These are phyloP conservation scores for Dispira parvispora DNA, from an alignment of 192 early-diverging fungal genomes.

Conservation along the genomic window DNA sequence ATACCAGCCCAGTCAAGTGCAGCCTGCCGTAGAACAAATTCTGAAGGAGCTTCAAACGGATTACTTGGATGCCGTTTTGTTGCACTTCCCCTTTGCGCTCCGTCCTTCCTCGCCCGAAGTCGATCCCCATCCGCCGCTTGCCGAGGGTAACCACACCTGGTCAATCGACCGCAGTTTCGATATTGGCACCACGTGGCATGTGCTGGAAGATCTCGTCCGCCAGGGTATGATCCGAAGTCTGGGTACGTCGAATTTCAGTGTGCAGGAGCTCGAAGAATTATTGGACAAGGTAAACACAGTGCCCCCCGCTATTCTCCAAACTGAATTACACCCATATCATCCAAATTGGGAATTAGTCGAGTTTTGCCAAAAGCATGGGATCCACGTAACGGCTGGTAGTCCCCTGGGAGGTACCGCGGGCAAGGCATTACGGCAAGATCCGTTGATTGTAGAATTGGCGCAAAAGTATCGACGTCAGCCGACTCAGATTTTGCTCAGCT, in stretches of 20 bases:
- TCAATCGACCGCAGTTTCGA: slow-evolving; percentile 36
- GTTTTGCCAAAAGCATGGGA: slow-evolving; percentile 48
- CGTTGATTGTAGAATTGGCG: slow-evolving; percentile 43
- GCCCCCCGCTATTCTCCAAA: slow-evolving; percentile 68
- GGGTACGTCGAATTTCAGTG: slow-evolving; percentile 73
- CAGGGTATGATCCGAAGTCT: slow-evolving; percentile 56
- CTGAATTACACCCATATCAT: slow-evolving; percentile 61
- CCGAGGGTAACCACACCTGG: slow-evolving; percentile 17
- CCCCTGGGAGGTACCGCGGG: slow-evolving; percentile 39
- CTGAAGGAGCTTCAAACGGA: slow-evolving; percentile 47
- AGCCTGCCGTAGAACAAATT: slow-evolving; percentile 37
- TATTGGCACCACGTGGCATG: slow-evolving; percentile 46
- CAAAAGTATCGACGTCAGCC: slow-evolving; percentile 38
- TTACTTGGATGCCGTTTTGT: slow-evolving; percentile 68
- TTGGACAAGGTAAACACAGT: slow-evolving; percentile 37
- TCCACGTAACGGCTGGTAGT: slow-evolving; percentile 69
- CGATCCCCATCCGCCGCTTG: slow-evolving; percentile 13
- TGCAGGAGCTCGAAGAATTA: slow-evolving; percentile 43
- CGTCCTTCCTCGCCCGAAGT: slow-evolving; percentile 12
- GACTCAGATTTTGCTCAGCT: slow-evolving; percentile 61
- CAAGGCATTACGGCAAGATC: slow-evolving; percentile 22
- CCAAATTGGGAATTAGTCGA: slow-evolving; percentile 49
- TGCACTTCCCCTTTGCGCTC: slow-evolving; percentile 71
- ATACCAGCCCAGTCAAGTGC: slow-evolving; percentile 45
- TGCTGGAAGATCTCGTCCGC: slow-evolving; percentile 61